phyloP scores from a whole-genome alignment of 2,329 filamentous ascomycete genomes.

The Rutstroemia sp. region DNA sequence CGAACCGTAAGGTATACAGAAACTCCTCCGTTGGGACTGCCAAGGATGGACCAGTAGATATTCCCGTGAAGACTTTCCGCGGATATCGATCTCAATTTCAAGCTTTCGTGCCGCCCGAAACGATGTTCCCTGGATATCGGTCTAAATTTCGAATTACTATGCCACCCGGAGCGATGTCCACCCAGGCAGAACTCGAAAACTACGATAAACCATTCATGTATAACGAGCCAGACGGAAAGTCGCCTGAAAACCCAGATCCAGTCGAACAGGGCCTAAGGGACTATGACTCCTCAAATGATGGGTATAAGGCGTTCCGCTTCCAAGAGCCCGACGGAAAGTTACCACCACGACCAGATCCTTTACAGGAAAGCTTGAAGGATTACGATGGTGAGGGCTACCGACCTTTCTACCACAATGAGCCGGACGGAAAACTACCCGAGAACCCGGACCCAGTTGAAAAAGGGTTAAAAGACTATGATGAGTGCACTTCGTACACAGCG shows the following conservation, averaged over 20 bases:
- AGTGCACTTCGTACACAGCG: conserved; percentile 16
- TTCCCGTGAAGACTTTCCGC: conserved; percentile 28
- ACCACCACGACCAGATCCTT: conserved; percentile 21
- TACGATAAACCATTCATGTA: conserved; percentile 29
- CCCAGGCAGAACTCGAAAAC: conserved; percentile 6
- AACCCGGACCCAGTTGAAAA: conserved; percentile 29
- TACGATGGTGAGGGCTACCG: conserved; percentile 31
- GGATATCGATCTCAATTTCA: conserved; percentile 32
- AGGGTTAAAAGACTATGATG: conserved; percentile 22
- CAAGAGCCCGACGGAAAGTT: conserved; percentile 23
- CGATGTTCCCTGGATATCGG: conserved; percentile 21
- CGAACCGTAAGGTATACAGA: conserved; percentile 42
- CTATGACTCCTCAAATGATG: conserved; percentile 30
- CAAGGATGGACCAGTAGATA: conserved; percentile 2
- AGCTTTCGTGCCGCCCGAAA: conserved; percentile 21
- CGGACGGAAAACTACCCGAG: conserved; percentile 17
- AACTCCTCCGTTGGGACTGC: neutral
- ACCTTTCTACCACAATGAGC: conserved; percentile 20
- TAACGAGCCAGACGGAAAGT: conserved; percentile 34
- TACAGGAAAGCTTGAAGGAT: conserved; percentile 31
- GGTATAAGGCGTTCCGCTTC: conserved; percentile 16
- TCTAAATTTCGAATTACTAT: conserved; percentile 29
- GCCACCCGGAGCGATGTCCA: conserved; percentile 14
- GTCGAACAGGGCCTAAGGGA: conserved; percentile 31
- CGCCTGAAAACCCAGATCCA: conserved; percentile 20